Evolutionary conservation across 2,329 filamentous ascomycete genomes (phyloP).

Genomic region (Colletotrichum sidae): DNA sequence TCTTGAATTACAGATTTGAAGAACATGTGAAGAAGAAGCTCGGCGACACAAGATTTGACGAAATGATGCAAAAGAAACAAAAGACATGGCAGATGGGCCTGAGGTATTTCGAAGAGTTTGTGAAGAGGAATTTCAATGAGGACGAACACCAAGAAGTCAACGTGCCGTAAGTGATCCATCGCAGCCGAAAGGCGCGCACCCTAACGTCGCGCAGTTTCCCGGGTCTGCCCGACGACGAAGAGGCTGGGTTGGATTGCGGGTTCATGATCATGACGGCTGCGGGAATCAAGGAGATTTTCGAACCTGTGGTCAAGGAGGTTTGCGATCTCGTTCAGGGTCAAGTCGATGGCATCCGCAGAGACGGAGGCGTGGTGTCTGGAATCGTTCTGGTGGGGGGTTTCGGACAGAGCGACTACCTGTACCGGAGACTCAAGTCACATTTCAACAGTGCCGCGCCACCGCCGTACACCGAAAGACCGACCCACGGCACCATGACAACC

Average conservation of each 20-base stretch:
- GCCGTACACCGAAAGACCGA: constrained; percentile 77
- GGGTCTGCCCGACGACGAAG: constrained; percentile 80
- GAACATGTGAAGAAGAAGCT: constrained; percentile 78
- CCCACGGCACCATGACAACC: constrained; percentile 66
- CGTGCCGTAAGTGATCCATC: constrained; percentile 66
- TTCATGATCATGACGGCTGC: constrained; percentile 79
- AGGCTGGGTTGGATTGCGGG: constrained; percentile 78
- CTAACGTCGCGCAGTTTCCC: constrained; percentile 64
- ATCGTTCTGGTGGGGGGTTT: constrained; percentile 87
- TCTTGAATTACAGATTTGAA: constrained; percentile 84
- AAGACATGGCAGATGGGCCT: constrained; percentile 86
- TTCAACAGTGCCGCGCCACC: constrained; percentile 71
- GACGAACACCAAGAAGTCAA: constrained; percentile 83
- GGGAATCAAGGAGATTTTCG: constrained; percentile 79
- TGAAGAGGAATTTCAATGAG: constrained; percentile 86
- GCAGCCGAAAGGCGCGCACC: background rate
- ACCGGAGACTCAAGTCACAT: constrained; percentile 75
- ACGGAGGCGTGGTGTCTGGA: constrained; percentile 74
- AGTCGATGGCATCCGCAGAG: constrained; percentile 70
- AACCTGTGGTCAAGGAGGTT: constrained; percentile 79
- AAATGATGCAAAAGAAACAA: constrained; percentile 81
- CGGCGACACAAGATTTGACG: constrained; percentile 74
- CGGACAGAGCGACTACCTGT: constrained; percentile 82
- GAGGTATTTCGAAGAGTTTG: constrained; percentile 85
- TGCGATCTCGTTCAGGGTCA: constrained; percentile 76